Evolutionary conservation across 768 basidiomycete species (phyloP), one percentile per base, ranked within the genome.

Genomic region (Amanita phalloides): DNA sequence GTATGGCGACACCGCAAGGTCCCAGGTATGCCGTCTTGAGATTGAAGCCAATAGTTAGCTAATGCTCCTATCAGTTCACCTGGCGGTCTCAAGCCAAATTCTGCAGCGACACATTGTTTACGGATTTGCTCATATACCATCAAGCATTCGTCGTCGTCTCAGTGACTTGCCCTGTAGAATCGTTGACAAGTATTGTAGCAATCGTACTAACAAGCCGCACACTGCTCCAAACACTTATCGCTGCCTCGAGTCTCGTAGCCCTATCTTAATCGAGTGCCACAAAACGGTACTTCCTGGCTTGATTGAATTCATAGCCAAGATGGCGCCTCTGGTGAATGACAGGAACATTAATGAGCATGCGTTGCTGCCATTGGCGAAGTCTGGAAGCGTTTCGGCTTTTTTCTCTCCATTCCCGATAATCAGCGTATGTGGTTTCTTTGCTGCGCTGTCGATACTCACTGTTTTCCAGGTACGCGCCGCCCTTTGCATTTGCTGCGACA

Each of bases 141-240:
- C 20, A 82, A 85, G 46, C 80, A 87, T 55, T 78, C 84, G 25
- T 79, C 86, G 2, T 68, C 75, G 44, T 69, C 71, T 13, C 73
- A n/a, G n/a, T 2, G 32, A 17, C 14, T 13, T 14, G 9, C 4
- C 14, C 21, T 14, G 21, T 38, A 3, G n/a, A 42, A 39, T 35
- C 1, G 32, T 38, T 59, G 26, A 54, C 51, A 47, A n/a, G 14
- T 36, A 17, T 3, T 10, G 28, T 10, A 43, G 13, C 96, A 90
- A 71, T 82, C 37, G 81, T 86, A 1, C 63, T 90, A n/a, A 89
- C 88, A 2, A n/a, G 92, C 93, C 1, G 79, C 86, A 2, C 91
- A 98, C 58, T 97, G 95, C 60, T 81, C 87, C 1, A 89, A 87
- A 94, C 93, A 0, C 68, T 97, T 38, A 74, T 90, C 33, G 64